Conservation (phyloP, 2,329 filamentous ascomycete species). For the Stemphylium lycopersici region DNA sequence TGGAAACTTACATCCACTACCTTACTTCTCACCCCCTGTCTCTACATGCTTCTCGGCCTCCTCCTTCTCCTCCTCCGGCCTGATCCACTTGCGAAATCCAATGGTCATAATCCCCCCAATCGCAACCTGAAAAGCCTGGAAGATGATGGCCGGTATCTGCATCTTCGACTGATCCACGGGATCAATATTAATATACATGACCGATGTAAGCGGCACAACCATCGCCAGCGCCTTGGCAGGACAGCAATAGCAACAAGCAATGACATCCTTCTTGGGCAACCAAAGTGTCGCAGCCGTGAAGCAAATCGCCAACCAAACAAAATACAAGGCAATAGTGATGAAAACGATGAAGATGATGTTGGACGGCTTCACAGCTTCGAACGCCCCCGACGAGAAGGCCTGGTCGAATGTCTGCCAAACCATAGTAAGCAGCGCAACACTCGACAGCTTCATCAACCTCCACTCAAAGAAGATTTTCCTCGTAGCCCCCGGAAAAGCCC, state of each 20-base stretch:
- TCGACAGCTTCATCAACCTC: conserved; percentile 54
- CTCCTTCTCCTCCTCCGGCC: conserved; percentile 61
- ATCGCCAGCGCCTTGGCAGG: conserved; percentile 75
- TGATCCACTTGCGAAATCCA: conserved; percentile 52
- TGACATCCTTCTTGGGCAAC: conserved; percentile 65
- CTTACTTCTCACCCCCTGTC: conserved; percentile 7
- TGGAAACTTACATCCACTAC: not conserved
- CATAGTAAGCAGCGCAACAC: conserved; percentile 56
- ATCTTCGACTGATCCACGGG: conserved; percentile 63
- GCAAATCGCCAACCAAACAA: conserved; percentile 68
- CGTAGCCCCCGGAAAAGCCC: conserved; percentile 60
- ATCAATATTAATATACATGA: conserved; percentile 68
- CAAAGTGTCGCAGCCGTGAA: conserved; percentile 60
- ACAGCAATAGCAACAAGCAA: conserved; percentile 75
- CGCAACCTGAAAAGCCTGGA: conserved; percentile 53
- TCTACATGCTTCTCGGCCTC: conserved; percentile 30
- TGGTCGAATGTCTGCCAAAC: conserved; percentile 72
- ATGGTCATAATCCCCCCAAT: conserved; percentile 52
- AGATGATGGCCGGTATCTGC: conserved; percentile 69
- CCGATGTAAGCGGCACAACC: conserved; percentile 70
- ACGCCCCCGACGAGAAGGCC: conserved; percentile 67
- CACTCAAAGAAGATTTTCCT: conserved; percentile 59
- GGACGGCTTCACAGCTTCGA: conserved; percentile 62
- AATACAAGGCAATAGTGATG: conserved; percentile 68
- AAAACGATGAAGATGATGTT: conserved; percentile 72